Conservation (phyloP, 192 early-diverging fungal genomes). For the Neocallimastix lanati region DNA sequence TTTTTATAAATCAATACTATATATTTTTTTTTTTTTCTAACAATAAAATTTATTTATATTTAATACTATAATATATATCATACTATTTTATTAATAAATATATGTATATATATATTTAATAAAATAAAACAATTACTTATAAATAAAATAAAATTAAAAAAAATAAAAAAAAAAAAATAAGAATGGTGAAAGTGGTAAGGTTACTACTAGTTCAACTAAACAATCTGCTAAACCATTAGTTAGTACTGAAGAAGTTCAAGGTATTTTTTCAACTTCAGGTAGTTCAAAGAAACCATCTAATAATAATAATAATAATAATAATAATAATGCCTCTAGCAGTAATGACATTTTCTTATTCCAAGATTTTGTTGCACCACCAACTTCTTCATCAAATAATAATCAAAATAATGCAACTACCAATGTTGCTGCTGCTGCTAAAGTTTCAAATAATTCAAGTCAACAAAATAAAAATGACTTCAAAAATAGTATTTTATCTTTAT, state of each 20-base stretch:
- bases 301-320: not conserved
- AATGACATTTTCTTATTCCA: not conserved
- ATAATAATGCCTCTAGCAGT: not conserved
- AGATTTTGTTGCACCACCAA: not conserved
- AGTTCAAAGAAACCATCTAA: not conserved
- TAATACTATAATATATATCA: no score
- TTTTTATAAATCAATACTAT: no score
- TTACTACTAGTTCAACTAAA: not conserved
- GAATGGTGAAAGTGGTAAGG: not conserved
- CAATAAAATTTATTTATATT: no score
- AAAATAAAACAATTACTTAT: no score
- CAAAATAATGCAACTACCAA: not conserved
- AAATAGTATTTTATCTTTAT: not conserved
- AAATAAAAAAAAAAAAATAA: no score
- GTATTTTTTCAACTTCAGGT: not conserved
- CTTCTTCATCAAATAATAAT: no score
- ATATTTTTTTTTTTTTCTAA: no score
- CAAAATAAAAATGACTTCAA: not conserved
- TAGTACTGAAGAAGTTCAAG: not conserved
- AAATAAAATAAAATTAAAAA: no score
- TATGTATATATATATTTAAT: no score
- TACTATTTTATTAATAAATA: no score
- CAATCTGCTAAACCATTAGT: not conserved
- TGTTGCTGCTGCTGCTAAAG: not conserved
- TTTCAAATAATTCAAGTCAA: not conserved